Evolutionary conservation across 495 filamentous ascomycete genomes (phyloP).

Genomic region (Saxophila tyrrhenica): DNA sequence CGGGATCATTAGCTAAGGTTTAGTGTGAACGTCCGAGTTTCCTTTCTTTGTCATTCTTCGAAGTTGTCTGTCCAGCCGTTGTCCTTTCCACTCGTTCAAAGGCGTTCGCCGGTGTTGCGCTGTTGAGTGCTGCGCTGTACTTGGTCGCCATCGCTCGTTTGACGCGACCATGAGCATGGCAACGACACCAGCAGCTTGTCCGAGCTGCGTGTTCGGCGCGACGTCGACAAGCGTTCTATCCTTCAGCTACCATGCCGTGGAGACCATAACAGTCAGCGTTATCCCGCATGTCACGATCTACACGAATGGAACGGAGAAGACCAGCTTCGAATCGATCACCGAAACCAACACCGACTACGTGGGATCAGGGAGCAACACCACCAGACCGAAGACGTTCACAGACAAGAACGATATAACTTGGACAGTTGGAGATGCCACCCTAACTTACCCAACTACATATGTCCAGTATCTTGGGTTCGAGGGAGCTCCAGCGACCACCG

Average conservation of each 20-base stretch:
- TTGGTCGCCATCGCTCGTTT: background rate
- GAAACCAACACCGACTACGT: background rate
- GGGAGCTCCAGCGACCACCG: background rate
- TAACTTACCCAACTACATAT: slow-evolving; percentile 4
- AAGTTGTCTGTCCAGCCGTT: background rate
- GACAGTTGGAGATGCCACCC: background rate
- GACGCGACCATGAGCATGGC: background rate
- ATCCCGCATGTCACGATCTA: background rate
- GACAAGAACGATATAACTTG: background rate
- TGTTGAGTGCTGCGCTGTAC: background rate
- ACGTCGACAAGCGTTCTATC: background rate
- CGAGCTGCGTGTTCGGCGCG: background rate
- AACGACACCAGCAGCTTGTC: background rate
- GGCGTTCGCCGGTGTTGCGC: background rate
- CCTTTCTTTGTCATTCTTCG: background rate
- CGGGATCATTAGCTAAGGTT: background rate
- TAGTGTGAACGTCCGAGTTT: background rate
- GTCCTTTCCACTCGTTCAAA: background rate
- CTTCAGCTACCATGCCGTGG: background rate
- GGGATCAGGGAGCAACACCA: background rate
- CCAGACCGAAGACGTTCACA: background rate
- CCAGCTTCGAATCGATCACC: background rate
- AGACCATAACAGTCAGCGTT: background rate
- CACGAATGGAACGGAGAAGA: background rate
- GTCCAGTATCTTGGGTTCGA: slow-evolving; percentile 2